Evolutionary conservation across 2,329 filamentous ascomycete genomes (phyloP).

Genomic region (Rutstroemia sp.): DNA sequence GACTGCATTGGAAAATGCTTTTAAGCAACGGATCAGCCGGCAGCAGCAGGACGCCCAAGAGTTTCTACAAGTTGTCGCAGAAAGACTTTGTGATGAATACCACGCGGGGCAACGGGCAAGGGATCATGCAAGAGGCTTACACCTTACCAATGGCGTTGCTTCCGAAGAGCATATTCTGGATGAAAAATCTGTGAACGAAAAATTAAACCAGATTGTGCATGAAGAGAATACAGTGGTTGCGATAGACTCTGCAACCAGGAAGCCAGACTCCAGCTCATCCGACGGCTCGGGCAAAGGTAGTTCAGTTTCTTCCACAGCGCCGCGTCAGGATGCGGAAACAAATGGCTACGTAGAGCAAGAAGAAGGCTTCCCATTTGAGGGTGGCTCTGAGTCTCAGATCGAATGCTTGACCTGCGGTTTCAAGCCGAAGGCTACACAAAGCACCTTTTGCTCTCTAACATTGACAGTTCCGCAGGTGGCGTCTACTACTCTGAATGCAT

Average conservation of each 20-base stretch:
- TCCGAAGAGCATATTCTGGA: constrained; percentile 5
- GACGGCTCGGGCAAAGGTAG: constrained; percentile 3
- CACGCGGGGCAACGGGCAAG: constrained; percentile 74
- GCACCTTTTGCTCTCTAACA: constrained; percentile 86
- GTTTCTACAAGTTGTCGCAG: constrained; percentile 88
- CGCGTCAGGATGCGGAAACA: not conserved
- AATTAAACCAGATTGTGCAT: constrained; percentile 7
- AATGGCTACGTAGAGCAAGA: constrained; percentile 29
- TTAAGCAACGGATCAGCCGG: constrained; percentile 81
- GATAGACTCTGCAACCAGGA: not conserved
- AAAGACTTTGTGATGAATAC: constrained; percentile 90
- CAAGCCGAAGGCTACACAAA: constrained; percentile 75
- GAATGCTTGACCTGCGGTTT: constrained; percentile 87
- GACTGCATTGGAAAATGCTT: constrained; percentile 73
- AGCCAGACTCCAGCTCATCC: not conserved
- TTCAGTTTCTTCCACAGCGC: not conserved
- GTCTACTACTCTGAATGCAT: constrained; percentile 74
- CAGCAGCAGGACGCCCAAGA: constrained; percentile 98
- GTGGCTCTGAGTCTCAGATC: constrained; percentile 86
- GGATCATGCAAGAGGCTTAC: constrained; percentile 40
- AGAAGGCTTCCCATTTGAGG: constrained; percentile 79
- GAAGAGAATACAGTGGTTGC: constrained; percentile 2
- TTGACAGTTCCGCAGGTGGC: constrained; percentile 80
- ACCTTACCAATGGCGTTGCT: not conserved
- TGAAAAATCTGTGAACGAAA: constrained; percentile 6